Evolutionary conservation across 2,329 filamentous ascomycete genomes (phyloP), one percentile per base, ranked within the genome.

Genomic region (Achaetomium macrosporum): DNA sequence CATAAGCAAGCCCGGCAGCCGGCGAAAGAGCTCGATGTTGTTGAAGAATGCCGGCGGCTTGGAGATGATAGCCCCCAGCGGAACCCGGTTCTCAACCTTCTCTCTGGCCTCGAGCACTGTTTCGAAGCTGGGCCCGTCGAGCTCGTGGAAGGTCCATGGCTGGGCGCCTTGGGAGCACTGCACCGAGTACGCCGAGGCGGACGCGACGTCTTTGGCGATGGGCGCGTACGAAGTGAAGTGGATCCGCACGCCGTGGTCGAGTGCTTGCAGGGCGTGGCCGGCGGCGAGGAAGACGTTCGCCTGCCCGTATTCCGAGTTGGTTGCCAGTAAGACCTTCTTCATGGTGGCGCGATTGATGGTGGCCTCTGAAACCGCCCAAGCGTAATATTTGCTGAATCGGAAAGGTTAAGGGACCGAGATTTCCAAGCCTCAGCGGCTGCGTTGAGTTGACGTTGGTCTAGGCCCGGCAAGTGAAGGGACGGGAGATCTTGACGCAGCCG

Each of bases 221-320:
- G 63, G 61, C 1, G 60, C 52, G 54, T 73, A 76, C 0, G 75
- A 75, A 3, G 69, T 73, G 25, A 77, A 48, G 42, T 62, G 58
- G 15, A 60, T 40, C 6, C 52, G 36, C 0, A 47, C 29, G 5
- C 46, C 42, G 2, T 44, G 16, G 15, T 55, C 44, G 30, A 59
- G 35, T 15, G 43, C 41, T 9, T 54, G 43, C 10, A 64, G 54
- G 25, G 57, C 56, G 13, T 61, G 50, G 25, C 51, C 52, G 13
- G 49, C 52, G 13, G 61, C 62, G 1, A 64, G 55, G 47, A 61
- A 59, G 6, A 64, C 57, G 35, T 63, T 63, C 17, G 61, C 58
- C 40, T 64, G 62, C 2, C 61, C 61, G 30, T 51, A 50, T 36
- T 64, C 59, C 0, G 58, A 47, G 51, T 64, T 64, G 9, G 55